These are phyloP conservation scores for Ananas comosus DNA, from an alignment of 176 grass and related monocot species.

Conservation along the genomic window DNA sequence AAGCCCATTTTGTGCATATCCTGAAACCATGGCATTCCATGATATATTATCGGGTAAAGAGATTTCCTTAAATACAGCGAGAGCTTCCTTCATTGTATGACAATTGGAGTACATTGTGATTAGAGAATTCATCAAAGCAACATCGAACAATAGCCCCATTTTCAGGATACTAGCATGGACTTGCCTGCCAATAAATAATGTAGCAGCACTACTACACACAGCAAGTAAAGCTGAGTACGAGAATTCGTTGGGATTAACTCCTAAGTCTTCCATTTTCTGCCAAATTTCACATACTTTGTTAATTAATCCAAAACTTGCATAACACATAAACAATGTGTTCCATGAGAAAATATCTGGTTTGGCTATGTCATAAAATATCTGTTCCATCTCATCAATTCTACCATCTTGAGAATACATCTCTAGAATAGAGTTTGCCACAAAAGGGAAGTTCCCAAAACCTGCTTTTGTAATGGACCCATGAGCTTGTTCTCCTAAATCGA, in stretches of 20 bases:
- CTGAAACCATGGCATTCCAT: slow-evolving; percentile 10
- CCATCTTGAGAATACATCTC: slow-evolving; percentile 1
- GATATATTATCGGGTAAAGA: neutral
- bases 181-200: neutral
- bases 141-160: neutral
- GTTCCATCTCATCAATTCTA: neutral
- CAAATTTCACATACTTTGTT: neutral
- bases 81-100: neutral
- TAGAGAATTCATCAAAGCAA: neutral
- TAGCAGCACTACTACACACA: neutral
- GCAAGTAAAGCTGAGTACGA: neutral
- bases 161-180: neutral
- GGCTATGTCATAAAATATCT: neutral
- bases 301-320: neutral
- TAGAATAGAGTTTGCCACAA: neutral
- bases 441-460: neutral
- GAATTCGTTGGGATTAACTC: neutral
- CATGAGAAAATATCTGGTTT: slow-evolving; percentile 4
- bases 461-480: slow-evolving; percentile 3
- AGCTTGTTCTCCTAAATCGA: neutral
- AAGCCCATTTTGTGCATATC: neutral
- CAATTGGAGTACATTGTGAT: slow-evolving; percentile 3
- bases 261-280: neutral
- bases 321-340: slow-evolving; percentile 1
- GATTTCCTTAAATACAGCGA: neutral